Base-by-base conservation (phyloP, 495 filamentous ascomycete species). In the Pyrenula aspistea region DNA sequence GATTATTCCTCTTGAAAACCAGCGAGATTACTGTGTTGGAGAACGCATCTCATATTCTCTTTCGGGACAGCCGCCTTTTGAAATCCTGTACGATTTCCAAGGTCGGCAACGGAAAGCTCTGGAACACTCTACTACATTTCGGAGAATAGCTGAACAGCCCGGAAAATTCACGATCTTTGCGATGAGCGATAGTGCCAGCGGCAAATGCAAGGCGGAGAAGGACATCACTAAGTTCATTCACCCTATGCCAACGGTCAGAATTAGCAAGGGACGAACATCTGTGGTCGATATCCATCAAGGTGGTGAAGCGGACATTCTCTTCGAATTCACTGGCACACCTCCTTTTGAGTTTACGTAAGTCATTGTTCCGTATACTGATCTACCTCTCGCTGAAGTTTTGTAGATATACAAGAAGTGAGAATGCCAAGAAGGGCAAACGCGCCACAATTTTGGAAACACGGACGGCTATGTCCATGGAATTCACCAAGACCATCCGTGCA, bases 241-340 rank as follows among this genome's bases (percentile, higher is more conserved):
- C 64, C 83, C 86, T 56, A 85, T 98, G 76, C 93, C 93, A 2
- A 89, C 86, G 59, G 93, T 96, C 31, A 82, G 82, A 58, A 88
- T 98, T 62, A 89, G 84, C 64, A 85, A 88, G 66, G 93, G 93
- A 0, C 78, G 77, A 36, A 79, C 84, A 20, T 81, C 83, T 11
- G 81, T 84, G 50, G 85, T 94, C 24, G 93, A 96, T 63, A 98
- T 98, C 57, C 93, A 96, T 65, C 92, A 97, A 73, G 93, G 93
- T 63, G 87, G 88, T 60, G 86, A 91, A 68, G 89, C 91, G 15
- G 88, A 95, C 67, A 89, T 98, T 56, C 73, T 87, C 49, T 96
- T 97, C 60, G 85, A 92, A 62, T 96, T 98, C 67, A 88, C 85
- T 72, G 93, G 93, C 50, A 92, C 89, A 11, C 93, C 93, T 58